Percentiles rank a stretch among this genome's conserved stretches.
phyloP scores from a whole-genome alignment of 2,329 filamentous ascomycete species.

The Calonectria leucothoes region DNA sequence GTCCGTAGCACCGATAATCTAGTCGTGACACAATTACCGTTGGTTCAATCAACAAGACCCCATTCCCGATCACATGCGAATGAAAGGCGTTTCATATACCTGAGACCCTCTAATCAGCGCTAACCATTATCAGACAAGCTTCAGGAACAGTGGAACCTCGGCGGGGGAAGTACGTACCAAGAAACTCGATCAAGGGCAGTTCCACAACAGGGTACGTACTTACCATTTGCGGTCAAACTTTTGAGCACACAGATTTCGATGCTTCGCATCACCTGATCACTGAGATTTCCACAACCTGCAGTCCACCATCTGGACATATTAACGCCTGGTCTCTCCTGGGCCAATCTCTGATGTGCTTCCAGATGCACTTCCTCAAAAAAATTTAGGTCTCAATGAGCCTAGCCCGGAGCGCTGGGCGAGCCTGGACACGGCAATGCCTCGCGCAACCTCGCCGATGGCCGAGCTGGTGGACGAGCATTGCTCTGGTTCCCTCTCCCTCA shows the following conservation, averaged over 20 bases:
- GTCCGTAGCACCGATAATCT: neutral
- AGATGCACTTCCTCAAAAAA: conserved; percentile 35
- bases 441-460: conserved; percentile 34
- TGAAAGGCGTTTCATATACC: neutral
- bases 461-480: conserved; percentile 12
- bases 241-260: neutral
- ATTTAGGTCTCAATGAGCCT: conserved; percentile 49
- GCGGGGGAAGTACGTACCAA: neutral
- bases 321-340: neutral
- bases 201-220: neutral
- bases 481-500: conserved; percentile 17
- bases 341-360: conserved; percentile 25
- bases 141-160: neutral
- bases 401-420: conserved; percentile 51
- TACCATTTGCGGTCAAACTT: neutral
- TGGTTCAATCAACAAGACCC: neutral
- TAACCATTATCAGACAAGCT: conserved; percentile 5
- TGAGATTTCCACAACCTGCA: neutral
- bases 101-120: neutral
- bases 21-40: neutral
- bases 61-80: neutral
- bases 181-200: neutral
- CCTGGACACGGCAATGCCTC: conserved; percentile 51
- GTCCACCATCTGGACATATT: neutral
- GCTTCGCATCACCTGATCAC: neutral